Evolutionary conservation across 2,329 filamentous ascomycete genomes (phyloP), one percentile per base, ranked within the genome.

Genomic region (Coniochaeta sp.): DNA sequence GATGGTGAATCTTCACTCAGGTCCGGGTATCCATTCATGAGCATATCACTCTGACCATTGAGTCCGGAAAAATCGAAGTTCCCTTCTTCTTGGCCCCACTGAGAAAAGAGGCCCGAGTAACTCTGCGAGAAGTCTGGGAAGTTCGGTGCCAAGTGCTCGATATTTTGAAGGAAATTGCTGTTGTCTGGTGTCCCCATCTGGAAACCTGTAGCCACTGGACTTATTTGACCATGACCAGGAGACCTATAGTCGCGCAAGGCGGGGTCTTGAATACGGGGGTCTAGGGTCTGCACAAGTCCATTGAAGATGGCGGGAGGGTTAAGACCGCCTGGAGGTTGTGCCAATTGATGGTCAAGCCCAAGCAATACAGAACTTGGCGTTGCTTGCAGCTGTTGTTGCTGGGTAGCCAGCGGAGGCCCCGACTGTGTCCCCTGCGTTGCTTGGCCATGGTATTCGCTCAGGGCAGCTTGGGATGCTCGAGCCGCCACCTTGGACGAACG

Each of bases 401-500:
- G n/a, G 19, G 42, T 12, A 24, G 9, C 19, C 22, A 4, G n/a
- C 24, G 12, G 42, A 47, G 42, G 2, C 8, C 2, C 6, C 22
- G 19, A 22, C 42, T 47, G 42, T 47, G 42, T 24, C 10, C 42
- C 19, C 24, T 47, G 42, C 42, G 42, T 47, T 10, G 22, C 19
- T 10, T 24, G 42, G n/a, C 14, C 22, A 9, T 47, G 42, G 14
- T 34, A 19, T 12, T 24, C 34, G 30, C 17, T 24, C 16, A n/a
- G 22, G 16, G 30, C n/a, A n/a, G n/a, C 30, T 22, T 24, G 28
- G n/a, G 28, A 28, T 36, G 28, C 14, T 10, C 54, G 28, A 28
- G 28, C 54, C 22, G n/a, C 30, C 34, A 74, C 75, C 65, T 82
- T 83, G 30, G 77, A 78, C 1, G 80, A 79, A 34, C 81, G 73